Evolutionary conservation across 306 rosid genomes (phyloP), one percentile per base, ranked within the genome.

Genomic region (Ochetophila trinervis): DNA sequence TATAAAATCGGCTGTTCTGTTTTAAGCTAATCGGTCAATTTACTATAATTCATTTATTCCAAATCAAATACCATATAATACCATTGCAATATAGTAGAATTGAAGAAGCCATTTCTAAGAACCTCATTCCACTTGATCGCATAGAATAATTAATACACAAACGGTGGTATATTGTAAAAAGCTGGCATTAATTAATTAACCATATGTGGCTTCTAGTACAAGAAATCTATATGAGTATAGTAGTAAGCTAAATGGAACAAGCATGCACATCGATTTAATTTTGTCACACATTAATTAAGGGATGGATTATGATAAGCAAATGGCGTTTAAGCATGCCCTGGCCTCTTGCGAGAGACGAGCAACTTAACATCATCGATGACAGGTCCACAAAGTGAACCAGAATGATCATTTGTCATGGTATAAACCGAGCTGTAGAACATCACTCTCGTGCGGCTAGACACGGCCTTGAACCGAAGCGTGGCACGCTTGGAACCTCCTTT

Each of bases 361-460:
- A 91, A 79, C 63, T 73, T 91, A 0, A 86, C 88, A 60, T 91
- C 93, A 60, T 91, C 97, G 1, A 91, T 67, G 2, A 86, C 76
- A 2, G 97, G 97, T 34, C 91, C 97, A 76, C 97, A 91, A 8
- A 91, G 83, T 0, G 95, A 80, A 5, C 90, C 95, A 15, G 88
- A 74, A 60, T 86, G 74, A 73, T 88, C 97, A 44, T 49, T 74
- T 62, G 76, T 68, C 90, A 82, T 88, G 59, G 86, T 78, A 67
- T 91, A 91, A 52, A 76, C 76, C 1, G 88, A 51, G 80, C 95
- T 87, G 2, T 68, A 72, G 71, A 91, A 91, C 80, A 76, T 77
- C 17, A 91, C n/a, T 0, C 88, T 76, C 0, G 93, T 87, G 19
- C 82, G 87, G 22, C 40, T 4, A 5, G 81, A 45, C 7, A 75